Evolutionary conservation across 1,139 yeast genomes (phyloP).

Genomic region (Protomyces macrosporus): DNA sequence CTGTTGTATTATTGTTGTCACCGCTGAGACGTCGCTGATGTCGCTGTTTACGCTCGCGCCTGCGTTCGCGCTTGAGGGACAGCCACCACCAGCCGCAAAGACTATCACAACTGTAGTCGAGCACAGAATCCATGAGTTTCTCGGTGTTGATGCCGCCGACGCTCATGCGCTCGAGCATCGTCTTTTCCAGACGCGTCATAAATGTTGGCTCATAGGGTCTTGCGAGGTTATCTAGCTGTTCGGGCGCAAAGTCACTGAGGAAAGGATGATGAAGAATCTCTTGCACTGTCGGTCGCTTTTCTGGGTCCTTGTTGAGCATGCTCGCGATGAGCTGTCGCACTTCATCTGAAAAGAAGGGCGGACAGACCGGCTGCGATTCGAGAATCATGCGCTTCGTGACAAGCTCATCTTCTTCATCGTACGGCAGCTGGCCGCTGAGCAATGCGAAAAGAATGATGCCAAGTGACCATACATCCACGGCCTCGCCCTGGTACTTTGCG

Average conservation of each 20-base stretch:
- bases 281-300: conserved; percentile 54
- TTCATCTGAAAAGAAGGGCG: conserved; percentile 38
- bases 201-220: conserved; percentile 46
- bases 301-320: conserved; percentile 64
- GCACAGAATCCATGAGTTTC: conserved; percentile 56
- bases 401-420: conserved; percentile 70
- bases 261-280: conserved; percentile 62
- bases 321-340: conserved; percentile 50
- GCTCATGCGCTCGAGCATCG: conserved; percentile 58
- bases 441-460: conserved; percentile 91
- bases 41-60: conserved; percentile 29
- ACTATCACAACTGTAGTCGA: conserved; percentile 62
- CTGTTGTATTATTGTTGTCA: not conserved
- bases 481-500: conserved; percentile 69
- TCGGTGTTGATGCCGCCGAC: conserved; percentile 65
- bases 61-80: conserved; percentile 56
- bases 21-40: not conserved
- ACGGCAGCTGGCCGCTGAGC: conserved; percentile 84
- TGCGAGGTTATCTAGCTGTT: conserved; percentile 43
- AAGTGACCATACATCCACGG: conserved; percentile 80
- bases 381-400: conserved; percentile 59
- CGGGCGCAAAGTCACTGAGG: conserved; percentile 48
- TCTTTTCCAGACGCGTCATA: conserved; percentile 59
- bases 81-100: conserved; percentile 82
- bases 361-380: conserved; percentile 57